Conservation (phyloP, 805 yeast genomes). For the Pichia californica region DNA sequence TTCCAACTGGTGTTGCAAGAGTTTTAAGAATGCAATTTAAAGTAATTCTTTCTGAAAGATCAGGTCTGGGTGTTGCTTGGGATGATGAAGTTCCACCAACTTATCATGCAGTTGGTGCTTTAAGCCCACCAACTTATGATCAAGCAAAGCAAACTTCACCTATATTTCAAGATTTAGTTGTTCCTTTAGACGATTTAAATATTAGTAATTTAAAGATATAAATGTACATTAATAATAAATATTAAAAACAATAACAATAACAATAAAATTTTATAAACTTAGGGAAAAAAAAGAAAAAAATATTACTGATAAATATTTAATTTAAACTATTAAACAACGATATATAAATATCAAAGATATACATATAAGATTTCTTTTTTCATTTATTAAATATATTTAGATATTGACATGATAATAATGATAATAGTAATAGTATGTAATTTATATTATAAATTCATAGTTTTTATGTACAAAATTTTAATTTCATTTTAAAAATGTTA, state of each 20-base stretch:
- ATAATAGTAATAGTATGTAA: too few relatives aligned
- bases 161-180: conserved; percentile 16
- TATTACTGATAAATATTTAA: too few relatives aligned
- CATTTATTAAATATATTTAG: too few relatives aligned
- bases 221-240: too few relatives aligned
- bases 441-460: too few relatives aligned
- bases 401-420: too few relatives aligned
- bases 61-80: conserved; percentile 97
- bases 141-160: conserved; percentile 23
- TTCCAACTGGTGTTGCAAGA: conserved; percentile 92
- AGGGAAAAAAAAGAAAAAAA: too few relatives aligned
- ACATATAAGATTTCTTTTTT: too few relatives aligned
- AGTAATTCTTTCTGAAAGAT: conserved; percentile 74
- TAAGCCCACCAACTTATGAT: conserved; percentile 82
- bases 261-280: too few relatives aligned
- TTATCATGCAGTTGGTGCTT: conserved; percentile 73
- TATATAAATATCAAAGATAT: too few relatives aligned
- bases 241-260: too few relatives aligned
- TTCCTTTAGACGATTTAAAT: conserved; percentile 16
- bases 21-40: conserved; percentile 93
- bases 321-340: too few relatives aligned
- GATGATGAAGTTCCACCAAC: conserved; percentile 99
- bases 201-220: not conserved
- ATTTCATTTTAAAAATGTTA: not conserved
- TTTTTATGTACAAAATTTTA: conserved; percentile 3